phyloP scores from a whole-genome alignment of 2,329 filamentous ascomycete genomes.

The Fusarium veterinarium region DNA sequence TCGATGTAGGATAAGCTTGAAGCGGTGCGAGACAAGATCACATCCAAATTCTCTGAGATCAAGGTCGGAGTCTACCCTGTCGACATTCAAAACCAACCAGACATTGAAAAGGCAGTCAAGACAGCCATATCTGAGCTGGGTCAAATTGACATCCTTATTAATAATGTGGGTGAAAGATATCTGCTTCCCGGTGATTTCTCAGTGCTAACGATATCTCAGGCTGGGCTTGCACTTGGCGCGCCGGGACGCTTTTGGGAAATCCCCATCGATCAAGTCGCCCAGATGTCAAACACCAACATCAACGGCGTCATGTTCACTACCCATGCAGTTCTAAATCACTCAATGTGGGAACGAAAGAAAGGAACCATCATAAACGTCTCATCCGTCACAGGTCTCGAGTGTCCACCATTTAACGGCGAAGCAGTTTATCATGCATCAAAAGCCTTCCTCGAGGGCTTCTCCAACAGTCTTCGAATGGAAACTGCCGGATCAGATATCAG shows the following conservation, averaged over 20 bases:
- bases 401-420: constrained; percentile 16
- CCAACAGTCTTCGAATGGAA: constrained; percentile 6
- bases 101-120: not conserved
- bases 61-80: not conserved
- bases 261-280: not conserved
- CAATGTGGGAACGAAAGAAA: constrained; percentile 12
- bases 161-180: constrained; percentile 9
- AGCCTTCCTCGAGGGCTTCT: constrained; percentile 17
- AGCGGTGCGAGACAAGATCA: not conserved
- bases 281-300: constrained; percentile 45
- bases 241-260: constrained; percentile 21
- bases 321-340: constrained; percentile 49
- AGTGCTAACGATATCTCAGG: not conserved
- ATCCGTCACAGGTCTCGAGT: constrained; percentile 12
- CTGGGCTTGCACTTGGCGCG: constrained; percentile 21
- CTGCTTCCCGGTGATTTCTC: too few species aligned
- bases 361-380: constrained; percentile 25
- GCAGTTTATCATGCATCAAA: constrained; percentile 25
- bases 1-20: not conserved
- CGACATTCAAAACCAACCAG: not conserved
- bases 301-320: constrained; percentile 45
- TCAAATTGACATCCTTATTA: constrained; percentile 22
- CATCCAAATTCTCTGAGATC: not conserved
- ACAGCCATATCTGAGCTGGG: constrained; percentile 7
- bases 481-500: constrained; percentile 9